phyloP scores from a whole-genome alignment of 306 rosid genomes.

The Cercis canadensis region DNA sequence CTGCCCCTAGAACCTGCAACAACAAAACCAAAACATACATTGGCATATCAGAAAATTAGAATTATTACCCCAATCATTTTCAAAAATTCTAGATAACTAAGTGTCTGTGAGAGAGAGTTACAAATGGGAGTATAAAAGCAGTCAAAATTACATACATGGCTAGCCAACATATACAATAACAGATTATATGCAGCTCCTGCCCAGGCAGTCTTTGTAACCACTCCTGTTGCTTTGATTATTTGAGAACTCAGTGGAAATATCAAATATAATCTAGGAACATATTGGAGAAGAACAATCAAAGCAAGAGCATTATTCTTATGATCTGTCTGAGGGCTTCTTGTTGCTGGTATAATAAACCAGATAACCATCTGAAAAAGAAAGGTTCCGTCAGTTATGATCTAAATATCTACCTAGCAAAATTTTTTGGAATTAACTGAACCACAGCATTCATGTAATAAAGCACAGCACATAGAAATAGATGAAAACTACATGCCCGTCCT shows the following conservation, averaged over 20 bases:
- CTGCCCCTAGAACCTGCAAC: slow-evolving; percentile 91
- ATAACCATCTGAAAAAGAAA: slow-evolving; percentile 78
- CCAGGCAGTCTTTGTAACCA: slow-evolving; percentile 99
- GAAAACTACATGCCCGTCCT: slow-evolving; percentile 12
- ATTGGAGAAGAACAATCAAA: slow-evolving; percentile 90
- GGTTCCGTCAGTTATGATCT: slow-evolving; percentile 38
- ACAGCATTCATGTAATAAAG: neutral
- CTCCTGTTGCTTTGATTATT: slow-evolving; percentile 93
- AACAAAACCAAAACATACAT: slow-evolving; percentile 24
- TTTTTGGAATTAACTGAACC: slow-evolving; percentile 28
- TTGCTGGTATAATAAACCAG: slow-evolving; percentile 95
- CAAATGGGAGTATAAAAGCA: slow-evolving; percentile 11
- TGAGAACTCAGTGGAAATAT: slow-evolving; percentile 90
- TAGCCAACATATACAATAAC: slow-evolving; percentile 91
- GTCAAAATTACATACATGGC: slow-evolving; percentile 73
- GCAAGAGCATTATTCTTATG: slow-evolving; percentile 96
- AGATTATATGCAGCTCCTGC: slow-evolving; percentile 99
- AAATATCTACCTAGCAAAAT: slow-evolving; percentile 8
- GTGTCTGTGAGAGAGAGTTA: neutral
- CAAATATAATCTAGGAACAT: slow-evolving; percentile 92
- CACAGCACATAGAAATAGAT: slow-evolving; percentile 23
- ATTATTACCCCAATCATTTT: neutral
- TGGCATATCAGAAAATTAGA: slow-evolving; percentile 25
- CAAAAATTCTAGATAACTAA: slow-evolving; percentile 22
- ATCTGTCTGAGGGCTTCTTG: slow-evolving; percentile 67